Conservation (phyloP, 495 filamentous ascomycete genomes). For the Talaromyces borbonicus region DNA sequence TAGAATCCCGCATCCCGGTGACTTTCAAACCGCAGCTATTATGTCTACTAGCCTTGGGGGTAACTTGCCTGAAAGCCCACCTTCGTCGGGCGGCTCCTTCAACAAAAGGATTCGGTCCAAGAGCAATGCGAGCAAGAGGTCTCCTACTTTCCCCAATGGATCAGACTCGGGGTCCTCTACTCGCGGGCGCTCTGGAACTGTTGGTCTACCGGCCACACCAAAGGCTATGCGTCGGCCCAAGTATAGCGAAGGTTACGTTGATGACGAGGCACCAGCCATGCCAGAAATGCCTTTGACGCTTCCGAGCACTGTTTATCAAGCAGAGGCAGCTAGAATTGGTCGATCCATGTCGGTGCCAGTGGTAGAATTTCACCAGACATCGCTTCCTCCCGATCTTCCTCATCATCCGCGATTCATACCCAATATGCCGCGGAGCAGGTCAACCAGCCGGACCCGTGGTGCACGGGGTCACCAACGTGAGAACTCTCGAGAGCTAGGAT, state of each 20-base stretch:
- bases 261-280: constrained; percentile 49
- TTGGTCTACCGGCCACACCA: constrained; percentile 76
- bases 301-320: constrained; percentile 56
- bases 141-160: constrained; percentile 36
- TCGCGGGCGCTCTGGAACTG: constrained; percentile 21
- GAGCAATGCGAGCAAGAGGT: constrained; percentile 30
- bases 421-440: constrained; percentile 40
- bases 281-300: constrained; percentile 55
- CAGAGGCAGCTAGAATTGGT: constrained; percentile 44
- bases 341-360: constrained; percentile 68
- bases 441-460: constrained; percentile 28
- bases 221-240: constrained; percentile 74
- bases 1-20: constrained; percentile 69
- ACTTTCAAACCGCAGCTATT: constrained; percentile 40
- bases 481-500: constrained; percentile 21
- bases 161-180: constrained; percentile 31
- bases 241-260: constrained; percentile 48
- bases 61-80: constrained; percentile 21
- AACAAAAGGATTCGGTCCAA: constrained; percentile 33
- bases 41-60: not conserved
- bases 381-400: constrained; percentile 35
- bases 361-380: constrained; percentile 42
- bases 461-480: constrained; percentile 30
- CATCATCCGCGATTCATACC: constrained; percentile 50
- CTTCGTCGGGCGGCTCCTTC: constrained; percentile 28